Percentiles rank a stretch among this genome's conserved stretches.
These are phyloP conservation scores for Articulospora tetracladia DNA, from an alignment of 495 filamentous ascomycete species.

Conservation along the genomic window DNA sequence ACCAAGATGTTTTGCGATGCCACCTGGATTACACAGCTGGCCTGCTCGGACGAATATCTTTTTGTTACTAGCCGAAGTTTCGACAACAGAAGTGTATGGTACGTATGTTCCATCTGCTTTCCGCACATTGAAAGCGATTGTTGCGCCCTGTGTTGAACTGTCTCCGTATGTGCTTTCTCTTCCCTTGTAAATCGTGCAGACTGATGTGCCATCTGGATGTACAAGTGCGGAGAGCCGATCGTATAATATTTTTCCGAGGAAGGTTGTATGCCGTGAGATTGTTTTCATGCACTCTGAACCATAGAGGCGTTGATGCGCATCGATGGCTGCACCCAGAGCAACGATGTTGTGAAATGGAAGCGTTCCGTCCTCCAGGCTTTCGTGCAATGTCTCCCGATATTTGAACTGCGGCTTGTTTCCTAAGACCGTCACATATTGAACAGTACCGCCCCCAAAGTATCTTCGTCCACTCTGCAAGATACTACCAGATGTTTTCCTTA, in stretches of 20 bases:
- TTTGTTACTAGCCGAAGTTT: conserved; percentile 72
- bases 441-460: conserved; percentile 92
- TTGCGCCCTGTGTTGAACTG: conserved; percentile 60
- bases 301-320: conserved; percentile 63
- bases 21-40: conserved; percentile 85
- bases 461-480: conserved; percentile 57
- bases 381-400: conserved; percentile 67
- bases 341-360: conserved; percentile 83
- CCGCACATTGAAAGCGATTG: conserved; percentile 76
- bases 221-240: conserved; percentile 49
- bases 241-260: conserved; percentile 54
- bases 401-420: conserved; percentile 65
- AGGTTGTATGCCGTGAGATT: conserved; percentile 65
- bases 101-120: conserved; percentile 64
- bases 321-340: conserved; percentile 68
- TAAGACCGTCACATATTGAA: conserved; percentile 65
- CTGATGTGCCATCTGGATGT: conserved; percentile 61
- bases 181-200: conserved; percentile 58
- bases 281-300: conserved; percentile 54
- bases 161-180: conserved; percentile 35
- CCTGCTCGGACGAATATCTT: conserved; percentile 79
- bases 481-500: conserved; percentile 60
- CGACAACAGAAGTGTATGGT: conserved; percentile 70
- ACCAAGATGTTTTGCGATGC: conserved; percentile 62
- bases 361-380: conserved; percentile 82